phyloP scores from a whole-genome alignment of 2,329 filamentous ascomycete species.

The Aspergillus eucalypticola region DNA sequence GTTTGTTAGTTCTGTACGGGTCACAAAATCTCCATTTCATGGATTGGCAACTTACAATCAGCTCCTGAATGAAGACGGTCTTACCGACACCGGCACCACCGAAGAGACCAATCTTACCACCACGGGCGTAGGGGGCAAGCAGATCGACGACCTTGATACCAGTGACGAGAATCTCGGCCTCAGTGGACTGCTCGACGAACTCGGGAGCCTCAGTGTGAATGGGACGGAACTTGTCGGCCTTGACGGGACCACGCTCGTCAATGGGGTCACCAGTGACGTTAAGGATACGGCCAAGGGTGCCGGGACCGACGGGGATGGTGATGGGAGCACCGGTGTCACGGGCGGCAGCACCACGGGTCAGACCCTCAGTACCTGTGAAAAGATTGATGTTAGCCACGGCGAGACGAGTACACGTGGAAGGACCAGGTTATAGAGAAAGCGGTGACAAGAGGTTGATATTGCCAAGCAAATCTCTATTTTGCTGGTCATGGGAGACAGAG shows the following conservation, averaged over 20 bases:
- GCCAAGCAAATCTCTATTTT: not conserved
- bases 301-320: slow-evolving; percentile 90
- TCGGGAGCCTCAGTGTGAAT: slow-evolving; percentile 93
- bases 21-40: not conserved
- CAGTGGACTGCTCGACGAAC: slow-evolving; percentile 95
- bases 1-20: not conserved
- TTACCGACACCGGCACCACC: slow-evolving; percentile 99
- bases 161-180: slow-evolving; percentile 93
- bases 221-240: slow-evolving; percentile 79
- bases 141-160: slow-evolving; percentile 99
- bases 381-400: slow-evolving; percentile 20
- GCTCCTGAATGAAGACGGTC: slow-evolving; percentile 99
- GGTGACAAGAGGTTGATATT: not conserved
- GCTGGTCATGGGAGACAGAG: slow-evolving; percentile 10
- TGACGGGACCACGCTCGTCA: slow-evolving; percentile 98
- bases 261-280: slow-evolving; percentile 99
- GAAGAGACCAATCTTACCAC: slow-evolving; percentile 99
- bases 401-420: slow-evolving; percentile 12
- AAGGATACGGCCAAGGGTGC: slow-evolving; percentile 97
- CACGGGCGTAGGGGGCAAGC: slow-evolving; percentile 98
- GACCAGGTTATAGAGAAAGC: slow-evolving; percentile 1
- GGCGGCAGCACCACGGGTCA: slow-evolving; percentile 85
- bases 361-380: slow-evolving; percentile 89
- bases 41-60: slow-evolving; percentile 66
- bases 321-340: slow-evolving; percentile 92